phyloP scores from a whole-genome alignment of 2,329 filamentous ascomycete genomes.

The Neonectria neomacrospora region DNA sequence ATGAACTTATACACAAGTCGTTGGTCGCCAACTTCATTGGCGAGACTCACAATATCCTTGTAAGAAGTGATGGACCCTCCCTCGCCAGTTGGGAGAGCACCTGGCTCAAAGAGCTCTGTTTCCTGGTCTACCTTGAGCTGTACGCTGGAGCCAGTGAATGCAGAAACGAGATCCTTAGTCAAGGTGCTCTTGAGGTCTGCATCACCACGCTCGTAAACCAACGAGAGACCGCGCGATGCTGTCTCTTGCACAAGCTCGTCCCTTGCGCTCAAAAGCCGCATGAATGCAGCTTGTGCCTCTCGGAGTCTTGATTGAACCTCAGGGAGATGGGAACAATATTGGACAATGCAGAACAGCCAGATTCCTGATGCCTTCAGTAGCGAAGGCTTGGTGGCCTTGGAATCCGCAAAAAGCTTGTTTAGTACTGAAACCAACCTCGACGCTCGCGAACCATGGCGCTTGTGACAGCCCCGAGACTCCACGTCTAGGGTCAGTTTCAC shows the following conservation, averaged over 20 bases:
- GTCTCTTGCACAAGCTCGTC: constrained; percentile 97
- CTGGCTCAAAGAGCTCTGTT: constrained; percentile 92
- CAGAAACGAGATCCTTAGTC: constrained; percentile 86
- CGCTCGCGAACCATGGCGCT: constrained; percentile 53
- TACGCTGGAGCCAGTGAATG: constrained; percentile 82
- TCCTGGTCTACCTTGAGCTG: constrained; percentile 87
- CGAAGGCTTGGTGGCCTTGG: constrained; percentile 86
- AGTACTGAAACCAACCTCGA: constrained; percentile 66
- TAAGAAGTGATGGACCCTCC: constrained; percentile 93
- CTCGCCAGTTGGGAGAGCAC: constrained; percentile 88
- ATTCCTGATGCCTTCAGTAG: constrained; percentile 93
- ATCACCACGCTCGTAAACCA: constrained; percentile 95
- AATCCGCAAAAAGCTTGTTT: constrained; percentile 79
- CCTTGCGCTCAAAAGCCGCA: constrained; percentile 84
- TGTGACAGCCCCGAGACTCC: constrained; percentile 58
- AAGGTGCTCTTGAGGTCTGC: constrained; percentile 81
- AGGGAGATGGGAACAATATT: constrained; percentile 84
- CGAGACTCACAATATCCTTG: constrained; percentile 94
- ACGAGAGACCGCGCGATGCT: constrained; percentile 86
- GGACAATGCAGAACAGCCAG: constrained; percentile 91
- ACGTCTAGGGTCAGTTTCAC: constrained; percentile 82
- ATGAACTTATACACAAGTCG: constrained; percentile 98
- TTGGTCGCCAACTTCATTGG: constrained; percentile 96
- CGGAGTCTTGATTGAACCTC: constrained; percentile 80
- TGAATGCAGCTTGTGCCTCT: constrained; percentile 87